Conservation (phyloP, 257 asterid species). For the Capsicum pubescens region DNA sequence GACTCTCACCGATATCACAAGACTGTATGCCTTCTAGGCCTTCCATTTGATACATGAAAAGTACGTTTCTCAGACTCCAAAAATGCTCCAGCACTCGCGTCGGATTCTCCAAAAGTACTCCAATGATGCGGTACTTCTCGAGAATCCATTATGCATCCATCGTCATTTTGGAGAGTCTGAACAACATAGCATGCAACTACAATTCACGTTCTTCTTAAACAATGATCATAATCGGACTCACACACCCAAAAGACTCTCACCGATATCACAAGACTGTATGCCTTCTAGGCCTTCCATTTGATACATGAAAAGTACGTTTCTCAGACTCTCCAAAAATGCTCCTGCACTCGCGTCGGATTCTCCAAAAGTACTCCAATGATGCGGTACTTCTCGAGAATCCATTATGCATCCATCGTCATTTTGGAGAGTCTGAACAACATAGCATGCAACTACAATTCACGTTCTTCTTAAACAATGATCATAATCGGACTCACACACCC, state of each 20-base stretch:
- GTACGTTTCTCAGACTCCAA: no score
- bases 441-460: background rate
- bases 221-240: background rate
- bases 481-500: background rate
- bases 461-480: background rate
- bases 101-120: no score
- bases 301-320: no score
- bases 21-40: background rate
- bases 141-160: no score
- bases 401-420: no score
- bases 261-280: no score
- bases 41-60: no score
- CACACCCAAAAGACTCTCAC: background rate
- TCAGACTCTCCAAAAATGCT: no score
- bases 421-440: background rate
- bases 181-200: background rate
- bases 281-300: no score
- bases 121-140: no score
- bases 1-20: background rate
- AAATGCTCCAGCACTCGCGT: accelerated
- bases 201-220: background rate
- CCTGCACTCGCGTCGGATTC: background rate
- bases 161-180: background rate
- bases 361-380: background rate
- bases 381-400: no score